phyloP scores from a whole-genome alignment of 2,329 filamentous ascomycete genomes.

The Hysterium pulicare region DNA sequence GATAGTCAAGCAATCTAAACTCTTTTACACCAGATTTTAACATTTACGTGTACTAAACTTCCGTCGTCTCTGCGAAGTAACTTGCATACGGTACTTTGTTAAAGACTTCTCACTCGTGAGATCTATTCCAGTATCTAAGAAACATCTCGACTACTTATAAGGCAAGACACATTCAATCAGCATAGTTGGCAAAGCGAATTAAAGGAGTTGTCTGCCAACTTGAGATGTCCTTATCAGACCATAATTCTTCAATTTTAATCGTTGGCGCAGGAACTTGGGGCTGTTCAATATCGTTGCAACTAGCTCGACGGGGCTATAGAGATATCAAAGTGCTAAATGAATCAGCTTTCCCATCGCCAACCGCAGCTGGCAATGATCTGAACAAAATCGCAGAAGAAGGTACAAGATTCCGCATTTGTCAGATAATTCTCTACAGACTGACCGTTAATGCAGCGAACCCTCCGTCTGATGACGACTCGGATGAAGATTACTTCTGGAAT shows the following conservation, averaged over 20 bases:
- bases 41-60: no score
- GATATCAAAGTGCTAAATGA: conserved; percentile 47
- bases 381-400: conserved; percentile 47
- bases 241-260: conserved; percentile 34
- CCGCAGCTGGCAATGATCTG: conserved; percentile 48
- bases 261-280: conserved; percentile 52
- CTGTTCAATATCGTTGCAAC: conserved; percentile 47
- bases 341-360: conserved; percentile 42
- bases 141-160: no score
- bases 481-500: conserved; percentile 36
- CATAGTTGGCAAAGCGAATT: no score
- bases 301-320: conserved; percentile 47
- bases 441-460: conserved; percentile 16
- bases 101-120: no score
- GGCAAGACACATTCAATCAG: no score
- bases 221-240: neutral
- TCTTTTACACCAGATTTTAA: no score
- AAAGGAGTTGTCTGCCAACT: neutral
- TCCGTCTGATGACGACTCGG: conserved; percentile 20
- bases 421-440: conserved; percentile 3
- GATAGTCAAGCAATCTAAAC: no score
- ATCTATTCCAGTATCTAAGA: no score
- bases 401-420: conserved; percentile 9
- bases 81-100: no score
- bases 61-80: no score